Conservation (phyloP, 257 asterid genomes). For the Fraxinus pennsylvanica region DNA sequence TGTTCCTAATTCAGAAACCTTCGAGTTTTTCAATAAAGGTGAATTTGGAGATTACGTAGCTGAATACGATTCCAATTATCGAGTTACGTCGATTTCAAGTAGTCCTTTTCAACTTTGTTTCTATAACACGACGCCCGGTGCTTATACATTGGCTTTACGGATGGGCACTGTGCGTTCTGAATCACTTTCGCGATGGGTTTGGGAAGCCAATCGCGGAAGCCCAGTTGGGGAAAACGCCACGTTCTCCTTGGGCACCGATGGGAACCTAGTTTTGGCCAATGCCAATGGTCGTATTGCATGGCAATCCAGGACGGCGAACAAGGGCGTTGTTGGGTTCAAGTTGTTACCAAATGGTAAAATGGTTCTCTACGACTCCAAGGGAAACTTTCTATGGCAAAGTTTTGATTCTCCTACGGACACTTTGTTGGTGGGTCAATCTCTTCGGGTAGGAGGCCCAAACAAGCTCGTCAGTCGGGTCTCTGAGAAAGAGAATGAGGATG, state of each 20-base stretch:
- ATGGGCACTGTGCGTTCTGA: constrained; percentile 25
- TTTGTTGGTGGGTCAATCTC: constrained; percentile 33
- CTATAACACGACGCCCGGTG: constrained; percentile 42
- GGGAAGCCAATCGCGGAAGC: constrained; percentile 46
- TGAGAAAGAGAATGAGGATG: constrained; percentile 15
- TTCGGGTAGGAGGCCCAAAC: constrained; percentile 23
- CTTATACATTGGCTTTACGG: constrained; percentile 32
- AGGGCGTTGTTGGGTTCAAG: constrained; percentile 30
- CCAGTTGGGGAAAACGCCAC: constrained; percentile 41
- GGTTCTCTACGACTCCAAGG: constrained; percentile 34
- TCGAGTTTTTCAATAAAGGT: constrained; percentile 30
- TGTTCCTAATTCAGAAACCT: constrained; percentile 37
- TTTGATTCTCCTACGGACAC: constrained; percentile 41
- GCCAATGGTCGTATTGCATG: constrained; percentile 35
- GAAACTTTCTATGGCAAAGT: constrained; percentile 38
- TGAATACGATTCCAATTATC: constrained; percentile 33
- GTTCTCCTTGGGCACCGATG: constrained; percentile 24
- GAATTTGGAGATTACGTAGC: constrained; percentile 30
- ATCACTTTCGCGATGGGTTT: constrained; percentile 34
- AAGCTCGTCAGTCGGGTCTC: constrained; percentile 37
- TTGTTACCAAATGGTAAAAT: constrained; percentile 40
- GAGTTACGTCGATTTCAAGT: background rate
- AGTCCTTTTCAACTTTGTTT: constrained; percentile 33
- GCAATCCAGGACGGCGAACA: constrained; percentile 36
- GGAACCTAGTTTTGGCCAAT: constrained; percentile 39